phyloP scores from a whole-genome alignment of 1,284 basidiomycete genomes.

The Ganoderma multipileum region DNA sequence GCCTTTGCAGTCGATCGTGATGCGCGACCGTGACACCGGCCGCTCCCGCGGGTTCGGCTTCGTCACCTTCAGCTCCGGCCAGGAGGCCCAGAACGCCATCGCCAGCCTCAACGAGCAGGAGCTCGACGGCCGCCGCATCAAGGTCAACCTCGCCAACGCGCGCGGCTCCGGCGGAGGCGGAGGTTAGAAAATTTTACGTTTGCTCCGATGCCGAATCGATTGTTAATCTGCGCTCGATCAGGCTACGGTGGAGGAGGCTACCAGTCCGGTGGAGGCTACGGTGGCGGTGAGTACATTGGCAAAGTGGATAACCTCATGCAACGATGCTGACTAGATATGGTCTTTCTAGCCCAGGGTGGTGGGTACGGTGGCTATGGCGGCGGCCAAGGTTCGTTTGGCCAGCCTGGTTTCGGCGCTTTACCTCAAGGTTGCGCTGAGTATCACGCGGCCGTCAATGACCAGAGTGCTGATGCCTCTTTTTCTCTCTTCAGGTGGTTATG shows the following conservation, averaged over 20 bases:
- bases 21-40: conserved; percentile 97
- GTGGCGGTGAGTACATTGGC: conserved; percentile 16
- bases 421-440: conserved; percentile 13
- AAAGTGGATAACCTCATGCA: neutral
- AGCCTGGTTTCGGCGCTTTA: conserved; percentile 8
- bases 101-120: conserved; percentile 86
- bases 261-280: conserved; percentile 36
- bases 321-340: conserved; percentile 20
- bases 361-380: conserved; percentile 37
- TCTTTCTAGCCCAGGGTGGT: conserved; percentile 31
- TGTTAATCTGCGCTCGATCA: conserved; percentile 19
- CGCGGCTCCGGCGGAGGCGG: conserved; percentile 56
- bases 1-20: conserved; percentile 82
- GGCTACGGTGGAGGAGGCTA: conserved; percentile 46
- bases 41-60: conserved; percentile 97
- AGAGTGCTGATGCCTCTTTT: conserved; percentile 1
- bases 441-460: neutral
- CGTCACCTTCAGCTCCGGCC: conserved; percentile 73
- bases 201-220: neutral
- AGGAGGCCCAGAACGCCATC: conserved; percentile 87
- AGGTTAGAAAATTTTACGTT: conserved; percentile 23
- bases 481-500: conserved; percentile 20
- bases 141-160: conserved; percentile 95
- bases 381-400: conserved; percentile 31
- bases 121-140: conserved; percentile 92